phyloP scores from a whole-genome alignment of 2,329 filamentous ascomycete genomes.

The Penicillium sclerotiorum region DNA sequence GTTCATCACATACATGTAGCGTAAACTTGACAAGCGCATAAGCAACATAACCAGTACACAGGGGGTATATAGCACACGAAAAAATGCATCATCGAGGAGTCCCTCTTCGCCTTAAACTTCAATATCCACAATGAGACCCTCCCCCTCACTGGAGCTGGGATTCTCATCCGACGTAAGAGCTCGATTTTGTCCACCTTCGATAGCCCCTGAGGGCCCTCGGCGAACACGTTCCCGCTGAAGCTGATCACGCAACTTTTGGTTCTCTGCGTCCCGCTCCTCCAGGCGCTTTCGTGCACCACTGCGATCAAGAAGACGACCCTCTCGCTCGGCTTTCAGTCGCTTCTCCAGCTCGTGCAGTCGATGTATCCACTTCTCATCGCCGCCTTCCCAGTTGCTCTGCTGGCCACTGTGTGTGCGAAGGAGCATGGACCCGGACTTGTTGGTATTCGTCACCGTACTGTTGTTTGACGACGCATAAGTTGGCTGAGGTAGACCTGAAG shows the following conservation, averaged over 20 bases:
- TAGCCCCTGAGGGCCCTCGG: slow-evolving; percentile 31
- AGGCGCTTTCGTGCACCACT: slow-evolving; percentile 79
- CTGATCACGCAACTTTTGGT: slow-evolving; percentile 68
- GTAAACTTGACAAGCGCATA: slow-evolving; percentile 4
- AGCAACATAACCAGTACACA: neutral
- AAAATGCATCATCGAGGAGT: slow-evolving; percentile 5
- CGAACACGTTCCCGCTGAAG: slow-evolving; percentile 60
- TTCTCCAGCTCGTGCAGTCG: slow-evolving; percentile 84
- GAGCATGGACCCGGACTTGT: slow-evolving; percentile 29
- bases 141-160: slow-evolving; percentile 41
- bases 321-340: slow-evolving; percentile 85
- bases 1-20: slow-evolving; percentile 11
- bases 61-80: slow-evolving; percentile 20
- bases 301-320: slow-evolving; percentile 81
- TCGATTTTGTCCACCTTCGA: slow-evolving; percentile 23
- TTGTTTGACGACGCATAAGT: slow-evolving; percentile 35
- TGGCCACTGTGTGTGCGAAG: slow-evolving; percentile 27
- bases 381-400: slow-evolving; percentile 41
- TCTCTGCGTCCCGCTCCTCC: slow-evolving; percentile 74
- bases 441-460: slow-evolving; percentile 30
- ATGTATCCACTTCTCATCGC: slow-evolving; percentile 77
- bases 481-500: slow-evolving; percentile 38
- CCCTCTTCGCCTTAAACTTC: slow-evolving; percentile 29
- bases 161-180: slow-evolving; percentile 29
- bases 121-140: slow-evolving; percentile 42